phyloP scores from a whole-genome alignment of 176 grass and related monocot genomes.

The Themeda triandra region DNA sequence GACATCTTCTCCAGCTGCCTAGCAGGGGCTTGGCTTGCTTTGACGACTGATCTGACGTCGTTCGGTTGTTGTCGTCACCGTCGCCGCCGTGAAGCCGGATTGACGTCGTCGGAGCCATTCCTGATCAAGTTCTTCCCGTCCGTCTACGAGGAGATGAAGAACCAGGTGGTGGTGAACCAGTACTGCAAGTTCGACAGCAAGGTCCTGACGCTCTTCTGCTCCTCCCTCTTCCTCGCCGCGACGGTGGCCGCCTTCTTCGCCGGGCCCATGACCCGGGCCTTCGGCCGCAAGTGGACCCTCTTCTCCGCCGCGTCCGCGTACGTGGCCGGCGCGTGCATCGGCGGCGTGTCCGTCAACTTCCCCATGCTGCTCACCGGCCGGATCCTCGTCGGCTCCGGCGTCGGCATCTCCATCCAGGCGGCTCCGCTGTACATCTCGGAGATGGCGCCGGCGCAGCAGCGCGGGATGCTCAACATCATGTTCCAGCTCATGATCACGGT shows the following conservation, averaged over 20 bases:
- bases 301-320: conserved; percentile 29
- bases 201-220: conserved; percentile 63
- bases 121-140: conserved; percentile 47
- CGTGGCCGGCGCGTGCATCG: conserved; percentile 23
- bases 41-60: background rate
- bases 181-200: conserved; percentile 98
- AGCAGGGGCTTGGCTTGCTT: background rate
- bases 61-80: background rate
- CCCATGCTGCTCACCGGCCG: conserved; percentile 37
- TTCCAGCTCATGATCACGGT: conserved; percentile 63
- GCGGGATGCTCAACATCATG: conserved; percentile 55
- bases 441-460: conserved; percentile 50
- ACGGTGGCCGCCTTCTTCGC: conserved; percentile 36
- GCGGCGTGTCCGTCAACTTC: conserved; percentile 34
- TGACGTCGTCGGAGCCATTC: conserved; percentile 51
- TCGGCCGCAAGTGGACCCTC: conserved; percentile 57
- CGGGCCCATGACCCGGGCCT: background rate
- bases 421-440: conserved; percentile 47
- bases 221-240: conserved; percentile 57
- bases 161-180: conserved; percentile 48
- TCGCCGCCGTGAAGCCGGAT: conserved; percentile 8
- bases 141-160: conserved; percentile 39
- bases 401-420: conserved; percentile 42
- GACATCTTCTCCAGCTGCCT: background rate
- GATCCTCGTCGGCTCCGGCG: conserved; percentile 43